A percentile compares a stretch with the other conserved stretches of the same genome.
Conservation (phyloP, 305 asterid genomes). For the Ruellia speciosa region DNA sequence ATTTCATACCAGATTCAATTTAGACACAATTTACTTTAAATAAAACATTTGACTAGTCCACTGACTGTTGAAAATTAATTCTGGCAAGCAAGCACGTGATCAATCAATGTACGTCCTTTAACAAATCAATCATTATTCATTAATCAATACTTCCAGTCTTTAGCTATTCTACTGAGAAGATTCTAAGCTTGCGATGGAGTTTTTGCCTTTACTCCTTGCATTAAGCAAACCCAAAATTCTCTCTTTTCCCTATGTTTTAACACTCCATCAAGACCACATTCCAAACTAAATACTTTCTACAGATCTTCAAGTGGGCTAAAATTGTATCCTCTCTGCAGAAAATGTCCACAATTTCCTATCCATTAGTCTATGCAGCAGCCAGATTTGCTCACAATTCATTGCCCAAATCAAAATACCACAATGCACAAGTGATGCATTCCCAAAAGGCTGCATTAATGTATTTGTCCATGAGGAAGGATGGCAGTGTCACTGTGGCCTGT, state of each 20-base stretch:
- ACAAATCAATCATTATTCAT: no score
- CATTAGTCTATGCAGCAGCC: neutral
- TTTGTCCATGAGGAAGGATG: neutral
- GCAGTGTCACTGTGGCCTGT: neutral
- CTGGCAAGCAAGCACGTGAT: no score
- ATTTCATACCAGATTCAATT: neutral
- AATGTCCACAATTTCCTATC: neutral
- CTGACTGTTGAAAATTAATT: no score
- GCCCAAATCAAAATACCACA: neutral
- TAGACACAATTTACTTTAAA: no score
- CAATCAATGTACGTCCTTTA: no score
- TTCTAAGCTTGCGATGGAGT: neutral
- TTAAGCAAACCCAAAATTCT: neutral
- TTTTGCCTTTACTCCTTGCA: neutral
- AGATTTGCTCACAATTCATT: neutral
- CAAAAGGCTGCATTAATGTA: neutral
- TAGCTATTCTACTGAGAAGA: neutral
- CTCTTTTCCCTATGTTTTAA: neutral
- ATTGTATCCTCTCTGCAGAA: conserved; percentile 2
- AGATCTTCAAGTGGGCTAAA: conserved; percentile 18
- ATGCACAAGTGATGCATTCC: neutral
- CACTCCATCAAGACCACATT: neutral
- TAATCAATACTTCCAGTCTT: neutral
- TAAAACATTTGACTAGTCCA: no score
- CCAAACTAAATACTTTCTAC: neutral